A percentile compares a stretch with the other conserved stretches of the same genome.
These are phyloP conservation scores for Musa schizocarpa DNA, from an alignment of 176 grass and related monocot species.

Conservation along the genomic window DNA sequence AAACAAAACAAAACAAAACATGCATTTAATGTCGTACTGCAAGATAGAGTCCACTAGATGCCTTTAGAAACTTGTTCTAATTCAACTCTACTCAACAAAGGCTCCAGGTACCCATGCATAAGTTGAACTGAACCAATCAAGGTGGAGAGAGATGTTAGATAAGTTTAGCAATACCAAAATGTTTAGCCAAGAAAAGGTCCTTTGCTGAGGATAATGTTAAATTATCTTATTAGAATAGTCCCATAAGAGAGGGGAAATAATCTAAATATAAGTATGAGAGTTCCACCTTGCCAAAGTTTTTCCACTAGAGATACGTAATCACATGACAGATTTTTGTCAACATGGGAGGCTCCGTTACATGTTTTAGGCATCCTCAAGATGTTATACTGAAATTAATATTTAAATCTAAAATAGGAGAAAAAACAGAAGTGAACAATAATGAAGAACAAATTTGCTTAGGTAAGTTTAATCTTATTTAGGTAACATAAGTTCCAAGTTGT, in stretches of 20 bases:
- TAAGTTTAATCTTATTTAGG: background rate
- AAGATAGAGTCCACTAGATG: background rate
- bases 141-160: background rate
- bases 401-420: background rate
- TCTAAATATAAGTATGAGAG: background rate
- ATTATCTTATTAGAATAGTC: background rate
- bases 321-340: background rate
- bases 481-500: background rate
- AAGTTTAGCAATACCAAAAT: background rate
- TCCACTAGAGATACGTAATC: background rate
- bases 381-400: background rate
- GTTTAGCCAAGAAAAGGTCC: background rate
- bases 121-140: background rate
- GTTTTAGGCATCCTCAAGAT: background rate
- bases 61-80: background rate
- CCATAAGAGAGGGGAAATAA: background rate
- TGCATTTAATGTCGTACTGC: background rate
- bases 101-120: background rate
- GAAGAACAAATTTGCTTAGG: background rate
- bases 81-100: background rate
- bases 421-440: background rate
- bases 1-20: background rate
- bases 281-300: background rate
- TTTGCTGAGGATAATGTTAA: background rate
- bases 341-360: background rate